Percentiles rank a stretch among this genome's conserved stretches.
These are phyloP conservation scores for Lomentospora prolificans DNA, from an alignment of 2,329 filamentous ascomycete genomes.

Conservation along the genomic window DNA sequence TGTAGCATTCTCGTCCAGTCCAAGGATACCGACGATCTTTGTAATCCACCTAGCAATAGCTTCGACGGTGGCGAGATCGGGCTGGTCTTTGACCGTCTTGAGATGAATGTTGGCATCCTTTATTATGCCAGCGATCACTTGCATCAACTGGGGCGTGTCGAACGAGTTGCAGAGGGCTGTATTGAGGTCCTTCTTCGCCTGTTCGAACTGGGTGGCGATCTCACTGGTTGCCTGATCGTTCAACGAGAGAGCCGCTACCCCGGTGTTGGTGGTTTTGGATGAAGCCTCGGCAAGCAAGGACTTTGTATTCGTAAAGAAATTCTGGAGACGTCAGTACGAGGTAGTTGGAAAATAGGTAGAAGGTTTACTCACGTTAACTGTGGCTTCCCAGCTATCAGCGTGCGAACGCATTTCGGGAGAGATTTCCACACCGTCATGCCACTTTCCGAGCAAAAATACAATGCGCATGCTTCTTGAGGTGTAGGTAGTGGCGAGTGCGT, in stretches of 20 bases:
- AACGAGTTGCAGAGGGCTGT: conserved; percentile 72
- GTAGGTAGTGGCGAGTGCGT: conserved; percentile 62
- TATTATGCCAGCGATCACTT: conserved; percentile 66
- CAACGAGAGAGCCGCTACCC: conserved; percentile 29
- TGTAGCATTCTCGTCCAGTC: conserved; percentile 56
- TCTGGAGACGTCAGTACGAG: conserved; percentile 25
- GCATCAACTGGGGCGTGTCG: conserved; percentile 74
- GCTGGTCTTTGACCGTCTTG: conserved; percentile 32
- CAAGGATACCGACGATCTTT: conserved; percentile 73
- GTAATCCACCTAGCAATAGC: conserved; percentile 69
- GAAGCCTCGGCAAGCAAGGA: conserved; percentile 38
- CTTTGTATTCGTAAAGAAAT: conserved; percentile 50
- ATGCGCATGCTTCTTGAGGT: conserved; percentile 73
- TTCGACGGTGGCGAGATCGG: conserved; percentile 38
- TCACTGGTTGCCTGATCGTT: conserved; percentile 17
- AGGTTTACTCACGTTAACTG: conserved; percentile 47
- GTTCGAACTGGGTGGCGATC: conserved; percentile 24
- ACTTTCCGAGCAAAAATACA: conserved; percentile 77
- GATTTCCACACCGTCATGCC: conserved; percentile 88
- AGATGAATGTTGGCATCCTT: conserved; percentile 62
- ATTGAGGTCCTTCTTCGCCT: conserved; percentile 44
- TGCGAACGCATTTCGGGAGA: conserved; percentile 70
- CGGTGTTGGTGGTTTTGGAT: conserved; percentile 15
- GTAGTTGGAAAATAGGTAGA: background rate
- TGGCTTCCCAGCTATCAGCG: conserved; percentile 70